Percentiles rank a stretch among this genome's conserved stretches.
Evolutionary conservation across 139 green algal genomes (phyloP).

Genomic region (Penium margaritaceum): DNA sequence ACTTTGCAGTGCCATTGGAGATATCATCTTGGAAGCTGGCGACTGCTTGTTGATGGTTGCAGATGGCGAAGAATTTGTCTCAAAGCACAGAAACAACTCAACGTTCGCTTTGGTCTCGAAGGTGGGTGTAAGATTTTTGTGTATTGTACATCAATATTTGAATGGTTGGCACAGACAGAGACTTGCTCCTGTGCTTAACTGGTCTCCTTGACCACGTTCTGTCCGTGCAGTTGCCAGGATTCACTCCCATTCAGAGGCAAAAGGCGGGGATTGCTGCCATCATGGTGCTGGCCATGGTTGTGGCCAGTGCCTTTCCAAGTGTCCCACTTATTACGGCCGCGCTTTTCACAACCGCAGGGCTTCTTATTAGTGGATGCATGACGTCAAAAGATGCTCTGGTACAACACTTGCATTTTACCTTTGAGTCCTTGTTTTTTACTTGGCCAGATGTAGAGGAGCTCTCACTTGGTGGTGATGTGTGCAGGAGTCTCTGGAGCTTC

Average conservation of each 20-base stretch:
- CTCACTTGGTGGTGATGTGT: background rate
- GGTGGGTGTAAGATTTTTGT: slow-evolving; percentile 1
- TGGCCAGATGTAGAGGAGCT: background rate
- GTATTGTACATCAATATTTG: background rate
- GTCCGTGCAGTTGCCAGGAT: slow-evolving; percentile 31
- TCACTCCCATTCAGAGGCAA: slow-evolving; percentile 29
- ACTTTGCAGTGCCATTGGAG: slow-evolving; percentile 21
- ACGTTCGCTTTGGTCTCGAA: slow-evolving; percentile 35
- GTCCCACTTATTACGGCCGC: slow-evolving; percentile 51
- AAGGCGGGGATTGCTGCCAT: slow-evolving; percentile 28
- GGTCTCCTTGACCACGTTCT: background rate
- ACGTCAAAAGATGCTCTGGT: slow-evolving; percentile 25
- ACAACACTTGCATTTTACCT: background rate
- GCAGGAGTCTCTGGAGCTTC: slow-evolving; percentile 22
- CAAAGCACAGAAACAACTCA: slow-evolving; percentile 36
- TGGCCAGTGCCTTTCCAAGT: slow-evolving; percentile 50
- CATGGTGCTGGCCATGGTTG: slow-evolving; percentile 60
- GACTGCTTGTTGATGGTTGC: slow-evolving; percentile 35
- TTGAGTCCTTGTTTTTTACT: background rate
- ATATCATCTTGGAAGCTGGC: slow-evolving; percentile 24
- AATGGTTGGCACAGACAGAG: background rate
- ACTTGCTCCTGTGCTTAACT: background rate
- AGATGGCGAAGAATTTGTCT: slow-evolving; percentile 32
- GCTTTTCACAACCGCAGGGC: slow-evolving; percentile 52
- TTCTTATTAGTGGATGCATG: slow-evolving; percentile 56